Evolutionary conservation across 208 protist species (phyloP), one percentile per base, ranked within the genome.

Genomic region (Crithidia fasciculata): DNA sequence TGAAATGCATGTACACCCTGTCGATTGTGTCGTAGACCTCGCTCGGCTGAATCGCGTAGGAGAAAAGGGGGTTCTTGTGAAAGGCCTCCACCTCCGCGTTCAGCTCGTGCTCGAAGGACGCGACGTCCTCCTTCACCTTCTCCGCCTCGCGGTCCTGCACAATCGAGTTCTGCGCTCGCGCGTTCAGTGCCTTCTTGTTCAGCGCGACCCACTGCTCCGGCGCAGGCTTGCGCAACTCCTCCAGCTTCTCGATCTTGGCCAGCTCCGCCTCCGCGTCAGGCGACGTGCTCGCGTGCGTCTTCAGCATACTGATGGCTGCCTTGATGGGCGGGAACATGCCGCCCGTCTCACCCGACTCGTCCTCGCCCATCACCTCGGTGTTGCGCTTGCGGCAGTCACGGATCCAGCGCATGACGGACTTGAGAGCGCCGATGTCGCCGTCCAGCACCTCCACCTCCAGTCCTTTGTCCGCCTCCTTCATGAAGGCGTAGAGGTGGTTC

Each of bases 151-250:
- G 87, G 64, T 98, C 94, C 73, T 98, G 94, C 54, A 96, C 87
- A 69, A 96, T 96, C 28, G 91, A 95, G 74, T 98, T 96, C 70
- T 92, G 86, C 67, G 95, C 94, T 37, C 94, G 90, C n/a, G 93
- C 94, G 80, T 97, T 97, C 16, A 98, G 86, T n/a, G 94, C 92
- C 83, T 96, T 96, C 71, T 97, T 97, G 78, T 94, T 96, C 40
- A 96, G 82, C 28, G 83, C 79, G 55, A 97, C 73, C 95, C 97
- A 98, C 72, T 93, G 86, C 67, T 97, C 90, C 15, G 96, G 95
- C 3, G 94, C 94, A 3, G 94, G 87, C 66, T 98, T 98, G 40
- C 96, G 85, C 60, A 97, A 72, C 73, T 97, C 93, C 68, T 98
- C 88, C 47, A 97, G 81, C 72, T 95, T 90, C 69, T 96, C 92